A percentile compares a stretch with the other conserved stretches of the same genome.
Conservation (phyloP, 1,284 basidiomycete species). For the Papiliotrema fonsecae region DNA sequence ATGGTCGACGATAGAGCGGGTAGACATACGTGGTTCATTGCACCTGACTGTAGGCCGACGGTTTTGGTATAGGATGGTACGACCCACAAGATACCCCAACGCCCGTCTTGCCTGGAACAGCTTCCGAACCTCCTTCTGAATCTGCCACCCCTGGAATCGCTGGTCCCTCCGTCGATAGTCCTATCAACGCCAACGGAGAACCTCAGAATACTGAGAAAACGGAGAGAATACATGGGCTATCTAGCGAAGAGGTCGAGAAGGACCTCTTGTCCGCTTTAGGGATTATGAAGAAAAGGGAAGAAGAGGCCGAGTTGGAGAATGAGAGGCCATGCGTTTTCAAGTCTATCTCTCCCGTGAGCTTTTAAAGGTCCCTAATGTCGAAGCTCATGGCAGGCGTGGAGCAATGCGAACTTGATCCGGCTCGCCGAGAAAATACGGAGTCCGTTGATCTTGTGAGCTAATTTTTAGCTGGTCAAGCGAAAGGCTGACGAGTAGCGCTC, state of each 20-base stretch:
- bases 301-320: conserved; percentile 63
- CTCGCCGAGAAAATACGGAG: conserved; percentile 93
- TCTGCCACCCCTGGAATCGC: neutral
- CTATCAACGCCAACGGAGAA: neutral
- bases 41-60: conserved; percentile 84
- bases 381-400: conserved; percentile 68
- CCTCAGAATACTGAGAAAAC: neutral
- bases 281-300: conserved; percentile 24
- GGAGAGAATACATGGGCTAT: neutral
- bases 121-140: neutral
- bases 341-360: conserved; percentile 80
- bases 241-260: conserved; percentile 8
- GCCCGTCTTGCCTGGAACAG: neutral
- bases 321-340: conserved; percentile 92
- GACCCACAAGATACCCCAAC: conserved; percentile 25
- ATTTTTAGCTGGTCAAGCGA: no score
- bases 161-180: neutral
- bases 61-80: conserved; percentile 86
- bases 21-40: no score
- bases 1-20: no score
- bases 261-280: conserved; percentile 17
- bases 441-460: conserved; percentile 77
- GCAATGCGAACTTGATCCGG: conserved; percentile 81
- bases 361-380: no score
- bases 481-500: conserved; percentile 56